Percentiles rank a stretch among this genome's conserved stretches.
phyloP scores from a whole-genome alignment of 768 basidiomycete species.

The Amanita jacksonii region DNA sequence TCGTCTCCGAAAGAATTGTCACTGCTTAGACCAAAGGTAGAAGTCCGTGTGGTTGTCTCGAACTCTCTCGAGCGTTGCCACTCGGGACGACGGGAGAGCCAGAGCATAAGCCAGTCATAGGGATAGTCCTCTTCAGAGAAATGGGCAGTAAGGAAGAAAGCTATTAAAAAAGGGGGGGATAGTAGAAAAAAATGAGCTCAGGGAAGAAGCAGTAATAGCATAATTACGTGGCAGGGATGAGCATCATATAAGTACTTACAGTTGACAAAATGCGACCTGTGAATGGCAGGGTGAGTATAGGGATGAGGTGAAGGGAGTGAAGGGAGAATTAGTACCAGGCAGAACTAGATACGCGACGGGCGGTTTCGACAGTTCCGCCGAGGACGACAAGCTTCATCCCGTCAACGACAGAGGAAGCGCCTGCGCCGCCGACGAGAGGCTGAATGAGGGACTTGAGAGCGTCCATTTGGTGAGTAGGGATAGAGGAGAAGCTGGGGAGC shows the following conservation, averaged over 20 bases:
- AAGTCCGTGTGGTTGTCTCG: conserved; percentile 74
- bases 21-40: conserved; percentile 45
- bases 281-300: conserved; percentile 5
- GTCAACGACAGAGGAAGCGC: conserved; percentile 72
- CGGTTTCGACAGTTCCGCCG: conserved; percentile 83
- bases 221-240: neutral
- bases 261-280: conserved; percentile 79
- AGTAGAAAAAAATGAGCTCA: conserved; percentile 10
- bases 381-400: conserved; percentile 87
- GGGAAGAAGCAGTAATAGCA: conserved; percentile 11
- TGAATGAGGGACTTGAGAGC: conserved; percentile 73
- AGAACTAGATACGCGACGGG: conserved; percentile 70
- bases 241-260: conserved; percentile 63
- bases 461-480: conserved; percentile 41
- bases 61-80: conserved; percentile 88
- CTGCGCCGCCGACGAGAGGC: conserved; percentile 68
- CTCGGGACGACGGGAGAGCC: conserved; percentile 76
- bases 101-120: conserved; percentile 88
- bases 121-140: conserved; percentile 88
- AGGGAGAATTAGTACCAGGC: conserved; percentile 54
- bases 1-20: conserved; percentile 46
- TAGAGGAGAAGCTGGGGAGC: conserved; percentile 1
- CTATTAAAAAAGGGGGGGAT: conserved; percentile 26
- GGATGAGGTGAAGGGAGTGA: conserved; percentile 7
- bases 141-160: conserved; percentile 84